Evolutionary conservation across 148 eudicot genomes (phyloP).

Genomic region (Salicornia ramosissima): DNA sequence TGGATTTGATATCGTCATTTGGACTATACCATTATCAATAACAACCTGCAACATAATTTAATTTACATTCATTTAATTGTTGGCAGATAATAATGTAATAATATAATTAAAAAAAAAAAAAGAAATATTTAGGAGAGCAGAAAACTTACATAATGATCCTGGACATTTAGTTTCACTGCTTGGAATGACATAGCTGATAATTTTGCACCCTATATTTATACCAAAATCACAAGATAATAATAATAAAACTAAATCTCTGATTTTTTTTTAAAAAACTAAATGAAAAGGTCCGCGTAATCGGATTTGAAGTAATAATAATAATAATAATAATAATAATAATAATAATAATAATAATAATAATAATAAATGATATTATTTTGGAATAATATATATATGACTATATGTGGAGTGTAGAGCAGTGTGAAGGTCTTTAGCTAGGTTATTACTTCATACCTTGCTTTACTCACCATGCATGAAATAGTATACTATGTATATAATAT

Average conservation of each 20-base stretch:
- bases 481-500: too few species aligned
- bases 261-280: too few species aligned
- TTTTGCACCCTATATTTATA: background rate
- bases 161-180: conserved; percentile 50
- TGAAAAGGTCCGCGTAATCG: background rate
- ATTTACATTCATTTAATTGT: too few species aligned
- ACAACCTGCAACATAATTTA: conserved; percentile 45
- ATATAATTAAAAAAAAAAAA: background rate
- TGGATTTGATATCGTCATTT: conserved; percentile 78
- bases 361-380: too few species aligned
- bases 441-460: background rate
- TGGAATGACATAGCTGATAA: conserved; percentile 45
- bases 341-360: too few species aligned
- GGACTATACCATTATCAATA: conserved; percentile 65
- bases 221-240: background rate
- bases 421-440: background rate
- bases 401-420: too few species aligned
- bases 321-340: too few species aligned
- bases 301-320: background rate
- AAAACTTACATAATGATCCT: conserved; percentile 53
- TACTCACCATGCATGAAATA: background rate
- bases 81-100: background rate
- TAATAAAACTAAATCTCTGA: too few species aligned
- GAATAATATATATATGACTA: too few species aligned
- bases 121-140: background rate